These are phyloP conservation scores for Xylariaceae sp. DNA, from an alignment of 2,329 filamentous ascomycete genomes.

Conservation along the genomic window DNA sequence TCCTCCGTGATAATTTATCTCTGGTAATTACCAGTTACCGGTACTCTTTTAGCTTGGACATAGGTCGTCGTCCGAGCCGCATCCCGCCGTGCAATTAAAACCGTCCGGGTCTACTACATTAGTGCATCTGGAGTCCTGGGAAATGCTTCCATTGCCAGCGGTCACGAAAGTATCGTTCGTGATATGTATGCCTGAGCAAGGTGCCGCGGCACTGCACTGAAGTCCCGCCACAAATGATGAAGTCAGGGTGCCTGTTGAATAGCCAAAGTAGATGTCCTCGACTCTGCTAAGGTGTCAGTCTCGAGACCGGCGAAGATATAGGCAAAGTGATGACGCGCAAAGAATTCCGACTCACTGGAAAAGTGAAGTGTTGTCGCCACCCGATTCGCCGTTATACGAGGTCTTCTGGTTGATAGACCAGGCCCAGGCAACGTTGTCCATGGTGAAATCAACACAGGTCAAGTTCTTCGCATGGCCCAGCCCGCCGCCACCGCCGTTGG, in stretches of 20 bases:
- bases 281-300: background rate
- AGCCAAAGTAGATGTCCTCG: conserved; percentile 7
- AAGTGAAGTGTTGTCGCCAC: conserved; percentile 14
- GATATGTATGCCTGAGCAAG: conserved; percentile 8
- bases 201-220: conserved; percentile 8
- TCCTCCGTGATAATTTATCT: too few species aligned
- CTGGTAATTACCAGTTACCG: too few species aligned
- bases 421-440: conserved; percentile 9
- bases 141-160: conserved; percentile 6
- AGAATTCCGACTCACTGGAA: conserved; percentile 10
- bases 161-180: conserved; percentile 6
- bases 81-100: conserved; percentile 5
- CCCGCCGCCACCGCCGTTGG: conserved; percentile 52
- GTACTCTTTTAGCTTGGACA: too few species aligned
- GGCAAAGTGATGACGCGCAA: background rate
- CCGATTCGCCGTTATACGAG: conserved; percentile 9
- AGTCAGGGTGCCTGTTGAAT: conserved; percentile 8
- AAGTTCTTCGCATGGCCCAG: conserved; percentile 29
- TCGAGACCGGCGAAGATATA: background rate
- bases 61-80: too few species aligned
- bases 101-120: conserved; percentile 7
- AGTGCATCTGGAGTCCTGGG: conserved; percentile 10
- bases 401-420: conserved; percentile 16
- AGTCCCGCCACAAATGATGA: conserved; percentile 5
- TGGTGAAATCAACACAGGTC: conserved; percentile 13